These are phyloP conservation scores for Quercus gilva DNA, from an alignment of 306 rosid genomes.

Conservation along the genomic window DNA sequence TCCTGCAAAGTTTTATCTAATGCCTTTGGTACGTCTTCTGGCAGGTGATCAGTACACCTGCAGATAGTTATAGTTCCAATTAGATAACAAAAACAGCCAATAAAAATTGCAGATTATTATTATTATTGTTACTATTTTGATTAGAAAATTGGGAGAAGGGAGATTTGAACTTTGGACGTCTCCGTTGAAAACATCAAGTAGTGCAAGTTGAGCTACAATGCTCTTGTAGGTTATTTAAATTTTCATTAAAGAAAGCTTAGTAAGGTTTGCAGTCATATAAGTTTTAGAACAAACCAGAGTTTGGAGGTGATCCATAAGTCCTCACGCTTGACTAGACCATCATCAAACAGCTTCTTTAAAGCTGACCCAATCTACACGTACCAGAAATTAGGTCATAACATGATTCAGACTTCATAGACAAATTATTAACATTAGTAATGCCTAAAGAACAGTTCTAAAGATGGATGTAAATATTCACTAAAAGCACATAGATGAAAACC, in stretches of 20 bases:
- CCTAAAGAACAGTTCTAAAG: background rate
- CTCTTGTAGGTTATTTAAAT: too few relatives aligned
- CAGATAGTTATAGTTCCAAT: background rate
- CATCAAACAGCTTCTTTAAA: conserved; percentile 44
- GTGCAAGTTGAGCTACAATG: too few relatives aligned
- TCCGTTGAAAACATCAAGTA: too few relatives aligned
- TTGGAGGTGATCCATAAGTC: conserved; percentile 53
- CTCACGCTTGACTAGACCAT: conserved; percentile 45
- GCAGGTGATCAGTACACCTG: conserved; percentile 49
- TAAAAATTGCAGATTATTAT: background rate
- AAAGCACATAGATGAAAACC: background rate
- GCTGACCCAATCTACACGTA: conserved; percentile 44
- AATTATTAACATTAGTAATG: background rate
- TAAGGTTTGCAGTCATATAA: background rate
- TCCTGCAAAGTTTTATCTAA: conserved; percentile 43
- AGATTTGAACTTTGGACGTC: too few relatives aligned
- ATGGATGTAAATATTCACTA: background rate
- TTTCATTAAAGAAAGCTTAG: background rate
- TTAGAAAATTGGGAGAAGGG: too few relatives aligned
- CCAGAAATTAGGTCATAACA: background rate
- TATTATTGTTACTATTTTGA: too few relatives aligned
- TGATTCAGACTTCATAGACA: background rate
- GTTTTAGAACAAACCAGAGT: conserved; percentile 41
- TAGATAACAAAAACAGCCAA: background rate
- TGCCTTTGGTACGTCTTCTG: conserved; percentile 54